Conservation (phyloP, 805 yeast genomes). For the Suhomyces tanzawaensis region DNA sequence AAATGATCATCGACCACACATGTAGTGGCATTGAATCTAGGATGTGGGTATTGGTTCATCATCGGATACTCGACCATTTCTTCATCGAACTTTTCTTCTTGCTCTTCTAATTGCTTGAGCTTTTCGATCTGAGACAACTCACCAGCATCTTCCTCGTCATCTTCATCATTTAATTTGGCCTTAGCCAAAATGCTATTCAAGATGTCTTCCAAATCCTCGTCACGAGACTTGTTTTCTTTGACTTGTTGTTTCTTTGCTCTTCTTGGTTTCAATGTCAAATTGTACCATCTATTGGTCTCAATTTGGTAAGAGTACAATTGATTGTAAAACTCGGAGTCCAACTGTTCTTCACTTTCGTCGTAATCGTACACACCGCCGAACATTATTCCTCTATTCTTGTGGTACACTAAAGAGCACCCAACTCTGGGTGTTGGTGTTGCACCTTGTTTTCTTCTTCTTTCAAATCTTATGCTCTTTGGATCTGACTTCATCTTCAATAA, state of each 20-base stretch:
- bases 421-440: constrained; percentile 90
- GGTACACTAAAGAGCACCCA: constrained; percentile 88
- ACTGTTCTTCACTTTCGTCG: constrained; percentile 91
- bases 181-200: constrained; percentile 70
- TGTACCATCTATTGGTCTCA: constrained; percentile 87
- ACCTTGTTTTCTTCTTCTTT: constrained; percentile 84
- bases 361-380: constrained; percentile 96
- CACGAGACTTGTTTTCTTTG: constrained; percentile 54
- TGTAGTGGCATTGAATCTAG: constrained; percentile 81
- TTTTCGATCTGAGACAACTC: constrained; percentile 37
- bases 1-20: constrained; percentile 82
- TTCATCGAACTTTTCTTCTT: constrained; percentile 40
- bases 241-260: constrained; percentile 47
- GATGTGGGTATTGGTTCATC: constrained; percentile 71
- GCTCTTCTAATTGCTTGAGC: constrained; percentile 35
- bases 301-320: constrained; percentile 77
- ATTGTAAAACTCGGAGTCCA: constrained; percentile 82
- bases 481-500: constrained; percentile 81
- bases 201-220: constrained; percentile 78
- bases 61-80: constrained; percentile 52
- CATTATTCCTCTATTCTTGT: constrained; percentile 86
- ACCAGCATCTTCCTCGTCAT: constrained; percentile 35
- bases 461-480: constrained; percentile 76
- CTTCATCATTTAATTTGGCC: constrained; percentile 64
- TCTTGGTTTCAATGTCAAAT: constrained; percentile 59